A percentile compares a stretch with the other conserved stretches of the same genome.
Evolutionary conservation across 202 grass and related monocot species (phyloP).

Genomic region (Sporobolus alterniflorus): DNA sequence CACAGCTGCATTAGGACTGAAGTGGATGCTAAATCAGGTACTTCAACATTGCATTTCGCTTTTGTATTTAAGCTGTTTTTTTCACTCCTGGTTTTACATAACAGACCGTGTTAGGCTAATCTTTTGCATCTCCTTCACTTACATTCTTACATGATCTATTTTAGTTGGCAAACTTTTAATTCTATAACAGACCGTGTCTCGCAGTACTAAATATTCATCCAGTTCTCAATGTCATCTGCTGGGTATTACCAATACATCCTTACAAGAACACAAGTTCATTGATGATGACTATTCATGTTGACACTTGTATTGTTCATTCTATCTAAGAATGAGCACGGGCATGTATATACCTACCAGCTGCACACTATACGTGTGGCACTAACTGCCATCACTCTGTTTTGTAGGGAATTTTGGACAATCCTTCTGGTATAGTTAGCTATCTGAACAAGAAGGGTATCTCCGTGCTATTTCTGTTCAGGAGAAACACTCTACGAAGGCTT

Average conservation of each 20-base stretch:
- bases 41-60: background rate
- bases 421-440: slow-evolving; percentile 70
- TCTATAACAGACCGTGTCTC: too few species aligned
- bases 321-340: background rate
- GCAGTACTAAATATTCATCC: slow-evolving; percentile 5
- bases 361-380: slow-evolving; percentile 3
- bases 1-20: slow-evolving; percentile 90
- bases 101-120: background rate
- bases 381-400: slow-evolving; percentile 35
- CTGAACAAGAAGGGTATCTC: slow-evolving; percentile 87
- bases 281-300: slow-evolving; percentile 11
- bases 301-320: background rate
- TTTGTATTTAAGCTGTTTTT: background rate
- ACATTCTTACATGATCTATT: background rate
- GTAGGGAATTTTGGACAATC: slow-evolving; percentile 80
- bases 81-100: background rate
- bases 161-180: too few species aligned
- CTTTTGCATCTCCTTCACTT: background rate
- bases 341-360: background rate
- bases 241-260: background rate
- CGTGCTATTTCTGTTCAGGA: slow-evolving; percentile 88
- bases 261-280: background rate
- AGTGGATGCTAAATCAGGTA: slow-evolving; percentile 99
- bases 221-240: background rate
- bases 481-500: slow-evolving; percentile 79